A percentile compares a stretch with the other conserved stretches of the same genome.
Evolutionary conservation across 2,329 filamentous ascomycete species (phyloP).

Genomic region (Colletotrichum higginsianum): DNA sequence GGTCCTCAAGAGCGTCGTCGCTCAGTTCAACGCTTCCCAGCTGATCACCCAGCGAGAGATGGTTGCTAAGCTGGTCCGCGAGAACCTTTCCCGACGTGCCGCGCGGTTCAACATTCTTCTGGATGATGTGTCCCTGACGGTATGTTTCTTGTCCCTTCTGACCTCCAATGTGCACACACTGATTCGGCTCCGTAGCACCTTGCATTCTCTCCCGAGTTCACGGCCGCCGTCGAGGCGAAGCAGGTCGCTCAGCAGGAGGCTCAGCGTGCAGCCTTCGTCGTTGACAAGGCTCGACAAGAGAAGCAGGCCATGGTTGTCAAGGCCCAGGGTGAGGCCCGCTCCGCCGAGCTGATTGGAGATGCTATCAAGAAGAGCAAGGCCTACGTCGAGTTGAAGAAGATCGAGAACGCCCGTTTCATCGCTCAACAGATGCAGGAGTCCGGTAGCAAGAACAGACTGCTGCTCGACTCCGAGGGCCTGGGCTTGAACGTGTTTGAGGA

Average conservation of each 20-base stretch:
- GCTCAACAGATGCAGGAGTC: constrained; percentile 89
- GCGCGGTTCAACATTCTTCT: constrained; percentile 97
- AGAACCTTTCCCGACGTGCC: constrained; percentile 91
- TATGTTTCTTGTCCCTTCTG: constrained; percentile 60
- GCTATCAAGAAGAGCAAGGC: constrained; percentile 99
- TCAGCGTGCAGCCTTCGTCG: constrained; percentile 95
- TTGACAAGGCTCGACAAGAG: constrained; percentile 99
- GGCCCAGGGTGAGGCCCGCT: constrained; percentile 98
- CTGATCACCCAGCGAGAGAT: constrained; percentile 99
- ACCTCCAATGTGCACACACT: constrained; percentile 41
- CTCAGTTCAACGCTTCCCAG: constrained; percentile 98
- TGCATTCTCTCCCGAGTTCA: constrained; percentile 82
- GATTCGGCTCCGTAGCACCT: constrained; percentile 68
- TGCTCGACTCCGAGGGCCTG: constrained; percentile 91
- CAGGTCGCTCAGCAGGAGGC: constrained; percentile 91
- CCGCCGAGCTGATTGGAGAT: constrained; percentile 97
- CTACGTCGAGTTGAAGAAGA: constrained; percentile 97
- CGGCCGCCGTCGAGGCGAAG: constrained; percentile 80
- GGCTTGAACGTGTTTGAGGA: constrained; percentile 86
- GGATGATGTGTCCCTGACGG: constrained; percentile 96
- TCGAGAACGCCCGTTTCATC: constrained; percentile 94
- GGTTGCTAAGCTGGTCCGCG: constrained; percentile 90
- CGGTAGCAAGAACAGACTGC: constrained; percentile 91
- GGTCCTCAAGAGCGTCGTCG: constrained; percentile 97
- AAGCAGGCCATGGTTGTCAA: constrained; percentile 99